Percentiles rank a stretch among this genome's conserved stretches.
These are phyloP conservation scores for Mortierella sp. DNA, from an alignment of 371 early-diverging fungal species.

Conservation along the genomic window DNA sequence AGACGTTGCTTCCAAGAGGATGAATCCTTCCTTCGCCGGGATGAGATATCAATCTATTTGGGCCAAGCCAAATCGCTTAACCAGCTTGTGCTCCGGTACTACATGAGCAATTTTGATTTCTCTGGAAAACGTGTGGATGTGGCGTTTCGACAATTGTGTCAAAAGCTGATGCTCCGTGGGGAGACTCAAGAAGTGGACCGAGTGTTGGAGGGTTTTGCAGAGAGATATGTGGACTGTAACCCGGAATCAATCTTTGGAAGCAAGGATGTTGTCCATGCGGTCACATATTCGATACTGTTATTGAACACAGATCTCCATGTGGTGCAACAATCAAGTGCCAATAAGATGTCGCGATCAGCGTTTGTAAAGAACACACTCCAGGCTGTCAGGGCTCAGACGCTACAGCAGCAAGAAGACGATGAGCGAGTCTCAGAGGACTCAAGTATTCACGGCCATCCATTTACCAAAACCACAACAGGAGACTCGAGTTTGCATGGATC, in stretches of 20 bases:
- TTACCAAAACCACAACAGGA: constrained; percentile 15
- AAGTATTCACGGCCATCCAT: neutral
- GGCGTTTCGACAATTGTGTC: constrained; percentile 83
- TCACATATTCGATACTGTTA: constrained; percentile 85
- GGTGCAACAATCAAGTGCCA: constrained; percentile 68
- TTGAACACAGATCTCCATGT: constrained; percentile 94
- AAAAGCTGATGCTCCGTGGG: constrained; percentile 83
- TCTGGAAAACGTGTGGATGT: constrained; percentile 73
- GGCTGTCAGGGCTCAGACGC: constrained; percentile 56
- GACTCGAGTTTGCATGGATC: constrained; percentile 8
- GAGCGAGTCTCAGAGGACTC: neutral
- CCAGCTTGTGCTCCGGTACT: constrained; percentile 65
- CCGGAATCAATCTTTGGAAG: constrained; percentile 62
- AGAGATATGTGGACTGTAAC: constrained; percentile 88
- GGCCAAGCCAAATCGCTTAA: constrained; percentile 56
- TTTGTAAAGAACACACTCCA: constrained; percentile 74
- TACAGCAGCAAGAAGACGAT: neutral
- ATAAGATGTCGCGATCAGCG: constrained; percentile 66
- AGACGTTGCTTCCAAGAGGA: constrained; percentile 34
- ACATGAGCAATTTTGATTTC: constrained; percentile 84
- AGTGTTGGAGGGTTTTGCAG: constrained; percentile 83
- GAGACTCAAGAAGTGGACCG: constrained; percentile 94
- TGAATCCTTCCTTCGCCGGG: constrained; percentile 21
- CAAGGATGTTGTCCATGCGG: constrained; percentile 82
- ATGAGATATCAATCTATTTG: constrained; percentile 32